phyloP scores from a whole-genome alignment of 345 rosid genomes.

The Hirschfeldia incana region DNA sequence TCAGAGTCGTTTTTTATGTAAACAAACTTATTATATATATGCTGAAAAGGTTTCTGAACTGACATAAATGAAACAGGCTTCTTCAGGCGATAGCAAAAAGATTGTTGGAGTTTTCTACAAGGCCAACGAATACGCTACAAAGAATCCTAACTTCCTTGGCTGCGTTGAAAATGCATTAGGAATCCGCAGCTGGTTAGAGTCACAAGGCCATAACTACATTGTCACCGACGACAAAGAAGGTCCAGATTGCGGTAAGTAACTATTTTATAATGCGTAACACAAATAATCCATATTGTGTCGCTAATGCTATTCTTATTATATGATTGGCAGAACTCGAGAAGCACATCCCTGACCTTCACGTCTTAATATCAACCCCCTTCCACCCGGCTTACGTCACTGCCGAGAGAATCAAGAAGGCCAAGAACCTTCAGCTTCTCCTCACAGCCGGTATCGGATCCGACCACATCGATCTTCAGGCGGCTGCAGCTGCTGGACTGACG shows the following conservation, averaged over 20 bases:
- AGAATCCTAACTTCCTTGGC: slow-evolving; percentile 80
- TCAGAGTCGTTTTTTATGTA: too few relatives aligned
- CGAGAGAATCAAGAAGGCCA: slow-evolving; percentile 89
- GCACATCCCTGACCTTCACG: slow-evolving; percentile 85
- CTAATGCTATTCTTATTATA: not conserved
- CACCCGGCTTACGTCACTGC: slow-evolving; percentile 93
- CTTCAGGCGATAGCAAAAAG: slow-evolving; percentile 76
- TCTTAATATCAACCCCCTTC: slow-evolving; percentile 85
- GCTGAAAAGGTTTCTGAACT: not conserved
- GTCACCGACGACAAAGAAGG: slow-evolving; percentile 97
- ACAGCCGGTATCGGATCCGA: slow-evolving; percentile 97
- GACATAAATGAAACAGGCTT: slow-evolving; percentile 49
- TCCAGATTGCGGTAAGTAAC: slow-evolving; percentile 54
- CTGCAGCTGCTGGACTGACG: slow-evolving; percentile 84
- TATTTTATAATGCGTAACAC: not conserved
- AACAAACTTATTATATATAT: too few relatives aligned
- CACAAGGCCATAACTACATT: slow-evolving; percentile 81
- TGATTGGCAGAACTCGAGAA: slow-evolving; percentile 68
- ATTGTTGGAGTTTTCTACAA: slow-evolving; percentile 97
- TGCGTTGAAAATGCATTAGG: slow-evolving; percentile 79
- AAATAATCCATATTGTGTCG: not conserved
- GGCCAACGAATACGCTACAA: slow-evolving; percentile 70
- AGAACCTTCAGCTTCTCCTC: slow-evolving; percentile 83
- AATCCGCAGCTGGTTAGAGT: slow-evolving; percentile 75
- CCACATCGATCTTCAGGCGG: slow-evolving; percentile 84